A percentile compares a stretch with the other conserved stretches of the same genome.
phyloP scores from a whole-genome alignment of 306 rosid genomes.

The Lathyrus sativus region DNA sequence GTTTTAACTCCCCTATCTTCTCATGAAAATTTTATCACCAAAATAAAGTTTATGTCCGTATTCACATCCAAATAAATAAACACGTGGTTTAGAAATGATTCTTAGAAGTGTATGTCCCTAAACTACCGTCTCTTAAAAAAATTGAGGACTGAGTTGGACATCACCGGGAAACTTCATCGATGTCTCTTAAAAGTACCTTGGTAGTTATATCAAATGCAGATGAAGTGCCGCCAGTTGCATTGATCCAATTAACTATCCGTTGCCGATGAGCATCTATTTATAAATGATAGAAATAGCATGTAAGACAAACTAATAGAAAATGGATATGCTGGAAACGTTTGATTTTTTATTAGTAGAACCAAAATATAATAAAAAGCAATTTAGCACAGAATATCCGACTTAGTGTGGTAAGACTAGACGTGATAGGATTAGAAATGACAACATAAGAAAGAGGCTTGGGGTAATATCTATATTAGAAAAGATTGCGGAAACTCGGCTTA shows the following conservation, averaged over 20 bases:
- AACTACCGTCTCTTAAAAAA: no score
- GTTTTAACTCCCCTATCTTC: background rate
- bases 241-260: slow-evolving; percentile 77
- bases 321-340: slow-evolving; percentile 15
- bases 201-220: slow-evolving; percentile 83
- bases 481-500: no score
- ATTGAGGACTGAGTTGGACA: slow-evolving; percentile 2
- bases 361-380: slow-evolving; percentile 15
- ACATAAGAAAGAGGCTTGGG: no score
- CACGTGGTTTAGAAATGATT: no score
- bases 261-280: slow-evolving; percentile 75
- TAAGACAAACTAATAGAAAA: slow-evolving; percentile 1
- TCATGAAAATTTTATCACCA: no score
- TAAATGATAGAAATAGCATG: slow-evolving; percentile 35
- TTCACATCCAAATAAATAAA: no score
- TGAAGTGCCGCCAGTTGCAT: slow-evolving; percentile 73
- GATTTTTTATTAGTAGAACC: slow-evolving; percentile 22
- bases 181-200: slow-evolving; percentile 51
- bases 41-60: no score
- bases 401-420: background rate
- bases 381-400: slow-evolving; percentile 14
- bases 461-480: no score
- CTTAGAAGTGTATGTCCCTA: no score
- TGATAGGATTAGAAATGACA: no score
- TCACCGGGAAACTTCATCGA: slow-evolving; percentile 22